Conservation (phyloP, 108 stramenopile genomes). For the Pseudonitzschia pungens region DNA sequence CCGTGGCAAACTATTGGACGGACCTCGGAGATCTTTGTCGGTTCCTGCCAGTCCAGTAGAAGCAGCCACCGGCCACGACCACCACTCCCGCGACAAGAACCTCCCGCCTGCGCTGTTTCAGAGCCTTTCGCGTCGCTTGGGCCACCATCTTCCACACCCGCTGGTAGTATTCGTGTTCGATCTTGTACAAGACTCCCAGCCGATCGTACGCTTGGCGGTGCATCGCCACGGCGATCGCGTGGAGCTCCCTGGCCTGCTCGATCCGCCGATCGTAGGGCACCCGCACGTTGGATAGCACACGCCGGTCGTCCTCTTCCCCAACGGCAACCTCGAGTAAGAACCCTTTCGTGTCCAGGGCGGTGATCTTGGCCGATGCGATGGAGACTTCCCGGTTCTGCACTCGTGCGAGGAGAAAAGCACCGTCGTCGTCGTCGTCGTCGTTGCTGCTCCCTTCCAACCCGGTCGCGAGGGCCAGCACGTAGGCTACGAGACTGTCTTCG, state of each 20-base stretch:
- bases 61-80: background rate
- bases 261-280: constrained; percentile 11
- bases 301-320: background rate
- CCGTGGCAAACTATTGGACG: no score
- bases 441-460: background rate
- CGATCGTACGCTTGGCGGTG: background rate
- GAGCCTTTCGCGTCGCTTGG: background rate
- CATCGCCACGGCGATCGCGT: constrained; percentile 13
- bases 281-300: background rate
- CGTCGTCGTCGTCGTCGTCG: background rate
- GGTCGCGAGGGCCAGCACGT: constrained; percentile 9
- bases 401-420: background rate
- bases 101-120: background rate
- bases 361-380: background rate
- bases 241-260: background rate
- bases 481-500: constrained; percentile 9
- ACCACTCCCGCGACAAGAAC: background rate
- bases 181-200: constrained; percentile 16
- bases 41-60: background rate
- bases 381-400: background rate
- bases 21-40: no score
- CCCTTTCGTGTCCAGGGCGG: constrained; percentile 1
- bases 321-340: constrained; percentile 10
- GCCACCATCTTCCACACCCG: background rate
- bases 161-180: constrained; percentile 8